Percentiles rank a stretch among this genome's conserved stretches.
Evolutionary conservation across 1,139 yeast species (phyloP).

Genomic region (Zygosaccharomyces sapae): DNA sequence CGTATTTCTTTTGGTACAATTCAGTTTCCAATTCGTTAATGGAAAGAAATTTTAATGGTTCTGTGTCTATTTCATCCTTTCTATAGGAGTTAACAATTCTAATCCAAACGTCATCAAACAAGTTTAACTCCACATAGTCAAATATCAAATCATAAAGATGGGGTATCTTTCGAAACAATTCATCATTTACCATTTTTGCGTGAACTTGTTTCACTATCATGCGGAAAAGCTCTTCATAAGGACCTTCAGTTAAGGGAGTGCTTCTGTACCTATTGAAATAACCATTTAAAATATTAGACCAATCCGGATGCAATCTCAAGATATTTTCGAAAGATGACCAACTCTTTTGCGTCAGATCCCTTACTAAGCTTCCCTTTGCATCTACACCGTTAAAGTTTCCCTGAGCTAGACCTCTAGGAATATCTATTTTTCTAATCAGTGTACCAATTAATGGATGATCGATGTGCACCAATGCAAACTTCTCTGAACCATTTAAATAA

Average conservation of each 20-base stretch:
- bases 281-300: constrained; percentile 27
- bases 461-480: constrained; percentile 50
- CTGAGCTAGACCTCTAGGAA: not conserved
- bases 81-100: constrained; percentile 14
- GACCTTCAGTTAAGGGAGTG: constrained; percentile 7
- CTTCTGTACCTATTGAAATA: constrained; percentile 30
- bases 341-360: constrained; percentile 10
- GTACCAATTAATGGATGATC: constrained; percentile 49
- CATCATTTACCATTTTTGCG: constrained; percentile 20
- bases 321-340: constrained; percentile 21
- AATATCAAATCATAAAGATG: constrained; percentile 57
- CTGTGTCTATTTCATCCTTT: constrained; percentile 17
- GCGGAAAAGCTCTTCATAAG: constrained; percentile 22
- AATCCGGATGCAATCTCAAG: constrained; percentile 26
- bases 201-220: constrained; percentile 16
- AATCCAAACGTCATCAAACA: constrained; percentile 58
- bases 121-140: constrained; percentile 63
- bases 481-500: constrained; percentile 43
- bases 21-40: constrained; percentile 68
- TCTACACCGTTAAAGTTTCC: not conserved
- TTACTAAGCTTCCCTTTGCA: not conserved
- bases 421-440: constrained; percentile 9
- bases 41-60: constrained; percentile 50
- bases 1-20: constrained; percentile 39
- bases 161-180: constrained; percentile 39